Conservation (phyloP, 352 stramenopile genomes). For the Phytopythium sindhum region DNA sequence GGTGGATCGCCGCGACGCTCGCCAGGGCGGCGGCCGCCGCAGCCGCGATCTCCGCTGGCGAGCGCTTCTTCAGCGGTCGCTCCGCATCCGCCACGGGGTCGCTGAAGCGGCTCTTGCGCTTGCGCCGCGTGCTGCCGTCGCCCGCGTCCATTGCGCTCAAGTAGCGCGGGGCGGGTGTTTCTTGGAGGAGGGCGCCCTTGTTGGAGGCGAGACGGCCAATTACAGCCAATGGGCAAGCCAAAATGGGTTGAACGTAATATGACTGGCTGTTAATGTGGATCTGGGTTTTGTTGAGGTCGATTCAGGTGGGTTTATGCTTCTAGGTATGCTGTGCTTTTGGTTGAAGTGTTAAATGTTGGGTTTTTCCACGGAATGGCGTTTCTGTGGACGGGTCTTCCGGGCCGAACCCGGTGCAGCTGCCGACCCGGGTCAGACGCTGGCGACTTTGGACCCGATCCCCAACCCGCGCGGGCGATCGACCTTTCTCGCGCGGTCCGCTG, state of each 20-base stretch:
- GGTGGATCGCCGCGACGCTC: constrained; percentile 6
- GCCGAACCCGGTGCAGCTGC: too few species aligned
- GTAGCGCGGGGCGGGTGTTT: background rate
- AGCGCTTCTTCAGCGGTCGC: constrained; percentile 16
- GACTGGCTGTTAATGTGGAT: background rate
- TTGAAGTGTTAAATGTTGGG: background rate
- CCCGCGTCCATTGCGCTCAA: constrained; percentile 18
- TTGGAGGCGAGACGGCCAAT: background rate
- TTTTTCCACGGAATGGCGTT: background rate
- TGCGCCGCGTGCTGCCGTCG: constrained; percentile 40
- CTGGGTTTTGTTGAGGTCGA: background rate
- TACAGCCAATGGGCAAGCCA: background rate
- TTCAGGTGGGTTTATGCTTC: background rate
- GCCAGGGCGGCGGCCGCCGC: background rate
- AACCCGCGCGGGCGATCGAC: background rate
- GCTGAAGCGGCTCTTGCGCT: constrained; percentile 85
- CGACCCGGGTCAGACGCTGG: too few species aligned
- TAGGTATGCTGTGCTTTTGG: background rate
- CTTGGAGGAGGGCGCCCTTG: background rate
- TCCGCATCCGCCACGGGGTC: constrained; percentile 32
- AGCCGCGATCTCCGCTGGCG: constrained; percentile 8
- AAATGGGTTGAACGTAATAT: background rate
- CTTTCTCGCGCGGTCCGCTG: background rate
- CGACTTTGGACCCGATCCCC: background rate
- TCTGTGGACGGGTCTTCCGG: background rate